Conservation (phyloP, 1,284 basidiomycete species). For the Malassezia brasiliensis region DNA sequence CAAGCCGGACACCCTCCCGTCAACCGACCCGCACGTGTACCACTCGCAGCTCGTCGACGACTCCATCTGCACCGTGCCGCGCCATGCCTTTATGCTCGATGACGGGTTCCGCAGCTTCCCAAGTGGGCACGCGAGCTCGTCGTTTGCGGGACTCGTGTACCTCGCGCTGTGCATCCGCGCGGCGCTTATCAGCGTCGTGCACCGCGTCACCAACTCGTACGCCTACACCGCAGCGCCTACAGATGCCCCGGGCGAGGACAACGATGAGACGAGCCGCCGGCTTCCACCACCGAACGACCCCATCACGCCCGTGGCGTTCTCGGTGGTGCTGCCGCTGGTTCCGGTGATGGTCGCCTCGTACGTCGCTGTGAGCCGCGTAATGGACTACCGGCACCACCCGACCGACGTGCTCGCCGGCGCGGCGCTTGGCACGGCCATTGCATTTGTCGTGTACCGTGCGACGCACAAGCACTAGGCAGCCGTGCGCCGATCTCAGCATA, state of each 20-base stretch:
- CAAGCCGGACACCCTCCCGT: slow-evolving; percentile 64
- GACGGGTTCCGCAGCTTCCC: slow-evolving; percentile 83
- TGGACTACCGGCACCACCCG: slow-evolving; percentile 51
- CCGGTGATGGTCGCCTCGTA: slow-evolving; percentile 71
- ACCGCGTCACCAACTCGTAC: background rate
- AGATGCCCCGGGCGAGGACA: background rate
- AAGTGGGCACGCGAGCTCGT: slow-evolving; percentile 82
- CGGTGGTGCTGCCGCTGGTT: slow-evolving; percentile 52
- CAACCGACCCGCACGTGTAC: slow-evolving; percentile 53
- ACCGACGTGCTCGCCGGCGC: slow-evolving; percentile 68
- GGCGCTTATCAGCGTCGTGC: background rate
- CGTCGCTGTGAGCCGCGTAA: slow-evolving; percentile 61
- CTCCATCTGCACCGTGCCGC: slow-evolving; percentile 62
- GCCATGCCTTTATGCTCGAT: slow-evolving; percentile 15
- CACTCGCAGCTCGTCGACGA: slow-evolving; percentile 56
- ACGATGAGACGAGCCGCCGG: background rate
- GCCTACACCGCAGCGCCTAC: background rate
- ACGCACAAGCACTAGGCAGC: background rate
- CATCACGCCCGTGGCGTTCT: background rate
- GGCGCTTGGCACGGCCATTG: slow-evolving; percentile 61
- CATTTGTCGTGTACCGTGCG: slow-evolving; percentile 69
- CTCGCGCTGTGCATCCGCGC: slow-evolving; percentile 61
- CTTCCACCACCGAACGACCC: background rate
- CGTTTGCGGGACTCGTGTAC: slow-evolving; percentile 85
- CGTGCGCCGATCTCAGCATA: background rate